Evolutionary conservation across 2,329 filamentous ascomycete genomes (phyloP).

Genomic region (Sclerotinia sclerotiorum): DNA sequence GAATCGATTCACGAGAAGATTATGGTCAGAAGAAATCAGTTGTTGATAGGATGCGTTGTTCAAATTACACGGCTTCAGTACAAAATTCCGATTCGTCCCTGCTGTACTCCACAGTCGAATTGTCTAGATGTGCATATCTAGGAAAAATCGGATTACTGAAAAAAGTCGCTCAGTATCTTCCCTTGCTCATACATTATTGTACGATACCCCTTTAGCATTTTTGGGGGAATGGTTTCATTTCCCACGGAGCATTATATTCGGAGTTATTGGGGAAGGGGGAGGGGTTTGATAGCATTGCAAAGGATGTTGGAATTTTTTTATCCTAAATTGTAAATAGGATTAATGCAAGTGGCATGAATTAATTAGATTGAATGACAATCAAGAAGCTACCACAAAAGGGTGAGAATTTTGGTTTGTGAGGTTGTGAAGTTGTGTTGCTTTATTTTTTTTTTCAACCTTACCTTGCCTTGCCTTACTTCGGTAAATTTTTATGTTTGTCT

Average conservation of each 20-base stretch:
- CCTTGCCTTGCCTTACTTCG: constrained; percentile 16
- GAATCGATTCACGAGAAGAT: constrained; percentile 3
- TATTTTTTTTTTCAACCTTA: background rate
- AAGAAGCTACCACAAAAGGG: constrained; percentile 21
- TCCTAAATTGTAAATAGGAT: constrained; percentile 33
- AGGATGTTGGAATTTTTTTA: constrained; percentile 26
- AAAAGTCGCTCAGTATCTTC: constrained; percentile 21
- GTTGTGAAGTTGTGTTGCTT: constrained; percentile 15
- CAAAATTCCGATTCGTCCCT: constrained; percentile 21
- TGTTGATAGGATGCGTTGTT: constrained; percentile 20
- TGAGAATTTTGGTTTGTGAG: background rate
- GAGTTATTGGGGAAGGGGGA: constrained; percentile 23
- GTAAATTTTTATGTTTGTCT: background rate
- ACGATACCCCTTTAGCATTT: constrained; percentile 34
- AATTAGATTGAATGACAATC: constrained; percentile 28
- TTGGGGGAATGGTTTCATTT: constrained; percentile 13
- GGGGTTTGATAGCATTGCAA: constrained; percentile 20
- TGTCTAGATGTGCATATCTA: constrained; percentile 15
- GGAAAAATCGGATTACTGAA: constrained; percentile 21
- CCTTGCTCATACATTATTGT: constrained; percentile 32
- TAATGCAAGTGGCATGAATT: constrained; percentile 27
- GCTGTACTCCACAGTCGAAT: constrained; percentile 20
- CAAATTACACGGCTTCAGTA: constrained; percentile 23
- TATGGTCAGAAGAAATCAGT: constrained; percentile 1
- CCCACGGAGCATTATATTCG: constrained; percentile 27